These are phyloP conservation scores for Mycosphaerella sp. DNA, from an alignment of 2,329 filamentous ascomycete species.

Conservation along the genomic window DNA sequence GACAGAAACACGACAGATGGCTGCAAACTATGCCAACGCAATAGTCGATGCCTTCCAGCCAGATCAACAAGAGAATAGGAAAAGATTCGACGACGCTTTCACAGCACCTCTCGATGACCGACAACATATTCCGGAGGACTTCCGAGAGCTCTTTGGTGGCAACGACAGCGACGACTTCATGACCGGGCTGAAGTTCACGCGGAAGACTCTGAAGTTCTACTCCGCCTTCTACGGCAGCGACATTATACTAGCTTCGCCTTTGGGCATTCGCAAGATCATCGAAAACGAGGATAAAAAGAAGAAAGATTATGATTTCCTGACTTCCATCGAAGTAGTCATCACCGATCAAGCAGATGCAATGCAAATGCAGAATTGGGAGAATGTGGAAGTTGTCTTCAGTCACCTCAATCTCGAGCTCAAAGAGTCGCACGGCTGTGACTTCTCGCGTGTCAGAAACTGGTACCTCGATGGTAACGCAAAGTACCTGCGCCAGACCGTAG, in stretches of 20 bases:
- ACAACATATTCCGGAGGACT: conserved; percentile 74
- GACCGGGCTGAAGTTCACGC: conserved; percentile 90
- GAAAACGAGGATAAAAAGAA: conserved; percentile 67
- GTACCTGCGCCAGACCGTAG: conserved; percentile 75
- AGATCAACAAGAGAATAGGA: conserved; percentile 91
- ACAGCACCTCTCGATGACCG: conserved; percentile 57
- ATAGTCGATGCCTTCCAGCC: conserved; percentile 71
- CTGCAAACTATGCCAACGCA: conserved; percentile 67
- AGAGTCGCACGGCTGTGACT: conserved; percentile 78
- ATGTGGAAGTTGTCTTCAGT: conserved; percentile 84
- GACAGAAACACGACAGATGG: conserved; percentile 80
- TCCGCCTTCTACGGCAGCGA: conserved; percentile 94
- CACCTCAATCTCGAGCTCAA: conserved; percentile 87
- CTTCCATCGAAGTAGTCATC: conserved; percentile 83
- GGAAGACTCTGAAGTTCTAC: conserved; percentile 93
- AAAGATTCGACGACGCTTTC: conserved; percentile 83
- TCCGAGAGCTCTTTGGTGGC: conserved; percentile 80
- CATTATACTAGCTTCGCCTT: conserved; percentile 82
- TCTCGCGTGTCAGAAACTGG: conserved; percentile 81
- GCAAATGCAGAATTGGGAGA: conserved; percentile 98
- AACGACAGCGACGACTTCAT: conserved; percentile 98
- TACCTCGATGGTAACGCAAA: conserved; percentile 84
- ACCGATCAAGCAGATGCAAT: conserved; percentile 89
- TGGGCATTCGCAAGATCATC: conserved; percentile 85
- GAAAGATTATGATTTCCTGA: conserved; percentile 81